phyloP scores from a whole-genome alignment of 2,329 filamentous ascomycete species.

The Colletotrichum brevisporum region DNA sequence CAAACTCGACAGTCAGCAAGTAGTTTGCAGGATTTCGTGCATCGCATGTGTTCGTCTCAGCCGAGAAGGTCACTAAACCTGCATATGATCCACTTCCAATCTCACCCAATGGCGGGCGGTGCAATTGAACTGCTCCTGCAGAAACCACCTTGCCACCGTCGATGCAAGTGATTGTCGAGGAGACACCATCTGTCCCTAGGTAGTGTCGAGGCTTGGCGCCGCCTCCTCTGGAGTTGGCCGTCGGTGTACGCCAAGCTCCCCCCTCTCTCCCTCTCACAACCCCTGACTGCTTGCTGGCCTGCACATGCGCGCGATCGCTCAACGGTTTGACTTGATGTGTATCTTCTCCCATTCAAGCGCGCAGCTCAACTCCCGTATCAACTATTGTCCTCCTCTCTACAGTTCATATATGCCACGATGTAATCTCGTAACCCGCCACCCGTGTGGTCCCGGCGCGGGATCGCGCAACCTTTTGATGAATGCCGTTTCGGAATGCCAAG shows the following conservation, averaged over 20 bases:
- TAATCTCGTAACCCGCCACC: constrained; percentile 49
- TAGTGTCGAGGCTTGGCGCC: constrained; percentile 24
- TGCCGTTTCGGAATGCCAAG: constrained; percentile 41
- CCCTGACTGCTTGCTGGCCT: too few species aligned
- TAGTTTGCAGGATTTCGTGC: background rate
- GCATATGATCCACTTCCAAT: constrained; percentile 30
- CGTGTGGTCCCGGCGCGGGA: constrained; percentile 47
- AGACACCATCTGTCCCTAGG: background rate
- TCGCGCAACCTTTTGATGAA: constrained; percentile 38
- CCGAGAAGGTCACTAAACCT: constrained; percentile 11
- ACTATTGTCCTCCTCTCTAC: constrained; percentile 38
- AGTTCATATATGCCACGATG: constrained; percentile 41
- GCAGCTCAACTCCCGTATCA: constrained; percentile 28
- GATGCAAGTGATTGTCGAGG: constrained; percentile 24
- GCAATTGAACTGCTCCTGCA: background rate
- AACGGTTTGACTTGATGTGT: constrained; percentile 17
- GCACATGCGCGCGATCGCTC: background rate
- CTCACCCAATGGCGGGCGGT: constrained; percentile 31
- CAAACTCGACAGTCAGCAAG: too few species aligned
- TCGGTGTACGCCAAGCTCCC: too few species aligned
- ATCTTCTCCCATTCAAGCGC: constrained; percentile 37
- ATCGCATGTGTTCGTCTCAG: background rate
- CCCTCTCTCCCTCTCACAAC: too few species aligned
- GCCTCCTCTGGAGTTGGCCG: background rate
- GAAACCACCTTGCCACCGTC: background rate